Conservation (phyloP, 345 rosid species). For the Eucalyptus shirleyi region DNA sequence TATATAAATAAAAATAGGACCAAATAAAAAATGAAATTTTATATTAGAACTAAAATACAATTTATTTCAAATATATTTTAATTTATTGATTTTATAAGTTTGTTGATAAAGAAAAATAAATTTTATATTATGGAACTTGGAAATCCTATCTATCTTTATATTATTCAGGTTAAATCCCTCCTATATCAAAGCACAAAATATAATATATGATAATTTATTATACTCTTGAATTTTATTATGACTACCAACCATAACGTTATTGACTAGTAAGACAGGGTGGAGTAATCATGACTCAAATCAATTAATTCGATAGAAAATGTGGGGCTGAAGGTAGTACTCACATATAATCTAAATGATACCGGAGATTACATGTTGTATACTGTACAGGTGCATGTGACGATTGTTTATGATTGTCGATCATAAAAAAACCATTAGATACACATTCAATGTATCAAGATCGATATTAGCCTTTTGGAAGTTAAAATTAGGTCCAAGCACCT, state of each 20-base stretch:
- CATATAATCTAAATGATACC: neutral
- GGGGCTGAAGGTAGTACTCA: neutral
- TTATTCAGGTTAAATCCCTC: neutral
- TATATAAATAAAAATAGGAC: neutral
- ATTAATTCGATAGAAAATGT: no score
- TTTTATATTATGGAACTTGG: no score
- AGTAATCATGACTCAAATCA: neutral
- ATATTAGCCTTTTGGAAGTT: neutral
- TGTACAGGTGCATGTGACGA: fast-evolving
- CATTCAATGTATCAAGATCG: neutral
- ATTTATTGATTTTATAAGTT: no score
- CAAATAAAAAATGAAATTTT: no score
- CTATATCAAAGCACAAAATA: no score
- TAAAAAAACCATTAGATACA: no score
- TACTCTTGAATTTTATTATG: neutral
- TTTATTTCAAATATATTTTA: no score
- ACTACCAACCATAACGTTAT: no score
- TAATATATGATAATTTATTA: no score
- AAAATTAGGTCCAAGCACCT: neutral
- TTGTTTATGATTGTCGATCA: neutral
- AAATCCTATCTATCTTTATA: no score
- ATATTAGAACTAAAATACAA: no score
- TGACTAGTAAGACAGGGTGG: neutral
- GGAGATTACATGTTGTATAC: neutral
- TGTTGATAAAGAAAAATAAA: no score